Evolutionary conservation across 129 eudicot genomes (phyloP), one percentile per base, ranked within the genome.

Genomic region (Tagetes erecta): DNA sequence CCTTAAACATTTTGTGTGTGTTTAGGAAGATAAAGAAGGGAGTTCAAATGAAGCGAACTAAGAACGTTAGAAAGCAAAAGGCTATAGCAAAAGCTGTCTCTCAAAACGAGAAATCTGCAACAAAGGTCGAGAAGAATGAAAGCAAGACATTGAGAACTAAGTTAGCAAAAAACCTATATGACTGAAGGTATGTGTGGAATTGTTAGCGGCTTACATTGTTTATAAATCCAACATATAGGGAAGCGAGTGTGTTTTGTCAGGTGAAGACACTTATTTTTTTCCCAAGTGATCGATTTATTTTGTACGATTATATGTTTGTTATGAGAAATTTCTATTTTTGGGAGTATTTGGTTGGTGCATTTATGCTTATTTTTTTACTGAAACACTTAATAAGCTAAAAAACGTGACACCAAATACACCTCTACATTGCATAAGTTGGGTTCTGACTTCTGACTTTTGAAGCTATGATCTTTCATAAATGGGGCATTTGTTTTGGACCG

Each of bases 81-180:
- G 98, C 98, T 62, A 81, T 84, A 20, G 98, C 90, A 46, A 92
- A 90, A 87, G 96, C 98, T 6, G 83, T 87, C 45, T 87, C 96
- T 71, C 76, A 70, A 69, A 83, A n/a, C 53, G 96, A 92, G 79
- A 87, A 89, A 71, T 70, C 83, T 9, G 86, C 63, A 38, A 79
- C 77, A 27, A 87, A 86, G 69, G 64, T 84, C 8, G 52, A 67
- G 79, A 92, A 87, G 86, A 83, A 65, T 45, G 96, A 92, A 73
- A 86, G 86, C 84, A 92, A 92, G 86, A 75, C 78, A 42, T 60
- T 66, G 77, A 90, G 96, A 84, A 86, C 85, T 39, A 81, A 86
- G 69, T 80, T 80, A 49, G 98, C 98, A 10, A 89, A 92, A 78
- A 82, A 83, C 57, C 83, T 92, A 0, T 92, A 89, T 64, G 95